phyloP scores from a whole-genome alignment of 768 basidiomycete genomes.

The Kwoniella europaea region DNA sequence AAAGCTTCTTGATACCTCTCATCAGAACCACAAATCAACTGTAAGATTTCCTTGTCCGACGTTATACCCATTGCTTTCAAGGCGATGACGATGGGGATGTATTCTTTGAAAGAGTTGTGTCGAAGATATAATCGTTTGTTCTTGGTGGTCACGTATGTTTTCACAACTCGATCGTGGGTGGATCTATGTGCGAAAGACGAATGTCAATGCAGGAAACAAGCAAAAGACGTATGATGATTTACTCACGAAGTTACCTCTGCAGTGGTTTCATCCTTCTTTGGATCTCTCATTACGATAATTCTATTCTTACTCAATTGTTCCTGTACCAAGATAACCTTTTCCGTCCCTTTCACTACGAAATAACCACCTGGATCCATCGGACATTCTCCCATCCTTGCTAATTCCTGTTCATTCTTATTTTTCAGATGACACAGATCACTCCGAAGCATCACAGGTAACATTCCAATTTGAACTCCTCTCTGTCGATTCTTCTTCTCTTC shows the following conservation, averaged over 20 bases:
- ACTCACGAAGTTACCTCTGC: constrained; percentile 95
- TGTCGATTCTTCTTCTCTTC: constrained; percentile 86
- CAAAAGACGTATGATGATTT: too few relatives aligned
- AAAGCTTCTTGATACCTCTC: constrained; percentile 86
- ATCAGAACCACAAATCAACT: constrained; percentile 88
- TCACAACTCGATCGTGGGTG: constrained; percentile 74
- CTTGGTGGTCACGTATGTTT: constrained; percentile 96
- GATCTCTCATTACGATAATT: constrained; percentile 96
- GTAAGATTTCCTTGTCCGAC: constrained; percentile 95
- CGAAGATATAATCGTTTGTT: constrained; percentile 92
- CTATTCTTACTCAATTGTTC: constrained; percentile 99
- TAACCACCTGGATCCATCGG: constrained; percentile 99
- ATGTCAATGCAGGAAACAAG: too few relatives aligned
- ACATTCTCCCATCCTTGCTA: constrained; percentile 96
- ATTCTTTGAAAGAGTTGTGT: constrained; percentile 96
- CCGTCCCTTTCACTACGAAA: constrained; percentile 98
- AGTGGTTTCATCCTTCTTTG: constrained; percentile 84
- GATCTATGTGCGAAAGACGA: constrained; percentile 66
- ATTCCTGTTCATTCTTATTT: constrained; percentile 73
- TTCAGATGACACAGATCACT: constrained; percentile 93
- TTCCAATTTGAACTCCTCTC: constrained; percentile 81
- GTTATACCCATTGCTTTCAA: constrained; percentile 95
- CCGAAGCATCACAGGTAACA: constrained; percentile 93
- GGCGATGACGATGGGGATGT: constrained; percentile 92
- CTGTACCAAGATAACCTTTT: constrained; percentile 98